phyloP scores from a whole-genome alignment of 2,329 filamentous ascomycete species.

The Penicillium sp. region DNA sequence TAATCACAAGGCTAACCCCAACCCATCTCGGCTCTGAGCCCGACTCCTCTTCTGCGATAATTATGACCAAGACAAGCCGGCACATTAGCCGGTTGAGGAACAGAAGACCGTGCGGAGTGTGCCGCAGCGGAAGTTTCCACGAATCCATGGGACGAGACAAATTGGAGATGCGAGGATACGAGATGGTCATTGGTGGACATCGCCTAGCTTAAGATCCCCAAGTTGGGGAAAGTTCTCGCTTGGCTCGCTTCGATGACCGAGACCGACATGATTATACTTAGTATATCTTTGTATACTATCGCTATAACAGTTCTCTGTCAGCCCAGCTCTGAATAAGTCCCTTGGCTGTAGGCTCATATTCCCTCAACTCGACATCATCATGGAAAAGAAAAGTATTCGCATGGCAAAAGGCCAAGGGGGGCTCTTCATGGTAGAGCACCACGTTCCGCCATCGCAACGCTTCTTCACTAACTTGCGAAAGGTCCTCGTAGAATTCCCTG shows the following conservation, averaged over 20 bases:
- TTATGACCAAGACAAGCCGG: not conserved
- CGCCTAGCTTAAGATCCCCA: not conserved
- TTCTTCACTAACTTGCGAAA: slow-evolving; percentile 60
- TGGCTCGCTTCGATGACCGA: not conserved
- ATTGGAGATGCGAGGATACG: not conserved
- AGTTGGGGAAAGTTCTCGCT: not conserved
- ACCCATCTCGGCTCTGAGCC: slow-evolving; percentile 22
- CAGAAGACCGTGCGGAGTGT: not conserved
- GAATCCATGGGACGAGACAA: not conserved
- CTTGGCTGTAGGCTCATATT: slow-evolving; percentile 61
- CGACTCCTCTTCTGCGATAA: not conserved
- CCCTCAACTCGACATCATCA: slow-evolving; percentile 55
- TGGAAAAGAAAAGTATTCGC: slow-evolving; percentile 60
- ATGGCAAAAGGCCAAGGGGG: slow-evolving; percentile 67
- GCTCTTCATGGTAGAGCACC: slow-evolving; percentile 56
- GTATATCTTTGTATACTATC: not conserved
- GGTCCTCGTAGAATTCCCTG: slow-evolving; percentile 61
- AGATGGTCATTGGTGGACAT: not conserved
- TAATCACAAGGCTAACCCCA: slow-evolving; percentile 11
- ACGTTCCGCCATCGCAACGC: slow-evolving; percentile 60
- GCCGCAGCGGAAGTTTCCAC: not conserved
- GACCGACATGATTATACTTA: too few relatives aligned
- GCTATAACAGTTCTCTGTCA: slow-evolving; percentile 36
- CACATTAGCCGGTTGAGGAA: not conserved
- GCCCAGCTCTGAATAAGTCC: slow-evolving; percentile 63